phyloP scores from a whole-genome alignment of 2,329 filamentous ascomycete genomes.

The Penicillium verrucosum region DNA sequence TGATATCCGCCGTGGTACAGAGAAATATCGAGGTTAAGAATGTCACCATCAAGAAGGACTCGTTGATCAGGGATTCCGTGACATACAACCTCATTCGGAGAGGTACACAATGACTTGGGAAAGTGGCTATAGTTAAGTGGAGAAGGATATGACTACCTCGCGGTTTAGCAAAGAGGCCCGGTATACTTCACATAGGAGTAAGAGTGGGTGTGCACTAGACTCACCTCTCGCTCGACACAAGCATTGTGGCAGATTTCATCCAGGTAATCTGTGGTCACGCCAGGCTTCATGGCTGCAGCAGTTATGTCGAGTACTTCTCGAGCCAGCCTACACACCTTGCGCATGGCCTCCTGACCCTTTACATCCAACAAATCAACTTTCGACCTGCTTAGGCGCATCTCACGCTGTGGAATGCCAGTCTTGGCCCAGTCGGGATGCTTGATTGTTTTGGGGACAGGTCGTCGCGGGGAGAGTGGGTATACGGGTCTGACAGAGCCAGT shows the following conservation, averaged over 20 bases:
- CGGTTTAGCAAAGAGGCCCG: background rate
- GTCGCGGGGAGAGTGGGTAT: slow-evolving; percentile 69
- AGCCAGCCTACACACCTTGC: slow-evolving; percentile 76
- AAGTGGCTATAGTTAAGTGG: slow-evolving; percentile 89
- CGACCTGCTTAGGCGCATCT: slow-evolving; percentile 61
- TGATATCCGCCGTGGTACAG: slow-evolving; percentile 89
- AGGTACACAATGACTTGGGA: slow-evolving; percentile 92
- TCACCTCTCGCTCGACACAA: slow-evolving; percentile 73
- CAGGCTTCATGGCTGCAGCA: slow-evolving; percentile 72
- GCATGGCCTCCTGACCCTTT: slow-evolving; percentile 76
- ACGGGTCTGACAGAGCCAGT: slow-evolving; percentile 76
- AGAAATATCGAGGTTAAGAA: slow-evolving; percentile 88
- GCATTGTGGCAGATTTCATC: slow-evolving; percentile 89
- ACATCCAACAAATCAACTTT: slow-evolving; percentile 75
- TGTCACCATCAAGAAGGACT: slow-evolving; percentile 79
- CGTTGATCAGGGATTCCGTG: slow-evolving; percentile 91
- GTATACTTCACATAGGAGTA: background rate
- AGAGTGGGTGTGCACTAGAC: slow-evolving; percentile 28
- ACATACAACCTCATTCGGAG: slow-evolving; percentile 89
- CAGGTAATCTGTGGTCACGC: slow-evolving; percentile 85
- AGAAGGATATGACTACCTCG: slow-evolving; percentile 78
- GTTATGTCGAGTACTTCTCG: slow-evolving; percentile 87
- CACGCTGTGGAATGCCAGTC: slow-evolving; percentile 65
- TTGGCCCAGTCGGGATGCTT: slow-evolving; percentile 76
- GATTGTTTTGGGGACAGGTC: slow-evolving; percentile 72